Base-by-base conservation (phyloP, 202 grass and related monocot species). In the Miscanthus sacchariflorus region DNA sequence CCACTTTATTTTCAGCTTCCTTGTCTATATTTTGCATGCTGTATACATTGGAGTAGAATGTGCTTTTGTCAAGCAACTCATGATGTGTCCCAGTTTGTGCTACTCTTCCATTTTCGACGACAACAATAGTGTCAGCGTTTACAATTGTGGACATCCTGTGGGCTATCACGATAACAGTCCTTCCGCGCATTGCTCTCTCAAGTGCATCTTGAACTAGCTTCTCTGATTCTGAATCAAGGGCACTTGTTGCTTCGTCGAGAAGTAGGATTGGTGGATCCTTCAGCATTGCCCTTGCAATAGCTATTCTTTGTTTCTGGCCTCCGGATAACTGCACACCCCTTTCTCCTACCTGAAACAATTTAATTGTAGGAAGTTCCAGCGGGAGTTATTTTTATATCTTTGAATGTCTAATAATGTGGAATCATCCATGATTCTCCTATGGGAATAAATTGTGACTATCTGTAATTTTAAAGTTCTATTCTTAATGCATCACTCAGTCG, bases 221-320 rank as follows among this genome's bases (percentile, higher is more conserved):
- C 75, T 95, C 93, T 13, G 93, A 95, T 87, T 90, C 93, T 28
- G 86, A 92, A 87, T 95, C 93, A 64, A 95, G 93, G 6, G 93
- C 93, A 74, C 93, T 92, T 72, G 93, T 95, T 44, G 93, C 88
- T 89, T 95, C 93, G 38, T 95, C 93, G 5, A 95, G 93, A 61
- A 95, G 86, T 74, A 95, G 86, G 70, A 95, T 95, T 9, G 88
- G 88, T 38, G 93, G 88, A 77, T 95, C 80, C 71, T 92, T 95
- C 7, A 95, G 76, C 24, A 95, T 89, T 42, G 90, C 90, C 76
- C 93, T 83, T 81, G 93, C 90, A 21, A 95, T 95, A 0, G 90
- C 93, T 84, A 95, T 90, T 74, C 93, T 83, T 72, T 95, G 93
- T 63, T 95, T 95, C 64, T 95, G 93, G 3, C 93, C 93, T 70